These are phyloP conservation scores for Oropetium thomaeum DNA, from an alignment of 176 grass and related monocot species.

Conservation along the genomic window DNA sequence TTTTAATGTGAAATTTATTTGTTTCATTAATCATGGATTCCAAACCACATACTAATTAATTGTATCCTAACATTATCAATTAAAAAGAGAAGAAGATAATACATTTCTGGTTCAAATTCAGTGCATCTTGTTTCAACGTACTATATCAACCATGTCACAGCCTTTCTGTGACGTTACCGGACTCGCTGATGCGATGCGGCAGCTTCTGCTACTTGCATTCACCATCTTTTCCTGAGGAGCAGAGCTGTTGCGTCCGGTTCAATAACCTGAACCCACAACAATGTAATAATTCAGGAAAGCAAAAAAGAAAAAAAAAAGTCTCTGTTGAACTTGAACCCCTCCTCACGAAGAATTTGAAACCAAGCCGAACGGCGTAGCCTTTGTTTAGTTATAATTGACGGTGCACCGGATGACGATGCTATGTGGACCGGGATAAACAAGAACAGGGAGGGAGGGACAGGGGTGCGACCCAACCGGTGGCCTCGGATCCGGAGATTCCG, in stretches of 20 bases:
- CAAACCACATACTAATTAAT: too few species aligned
- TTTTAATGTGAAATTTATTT: too few species aligned
- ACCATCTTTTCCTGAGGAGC: constrained; percentile 26
- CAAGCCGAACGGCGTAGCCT: background rate
- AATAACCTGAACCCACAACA: background rate
- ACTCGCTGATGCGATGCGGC: constrained; percentile 18
- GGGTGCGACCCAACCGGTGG: constrained; percentile 43
- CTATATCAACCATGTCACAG: constrained; percentile 6
- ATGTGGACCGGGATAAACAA: constrained; percentile 32
- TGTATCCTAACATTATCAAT: background rate
- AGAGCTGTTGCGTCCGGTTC: constrained; percentile 8
- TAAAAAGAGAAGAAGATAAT: too few species aligned
- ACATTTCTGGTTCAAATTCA: background rate
- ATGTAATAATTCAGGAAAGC: constrained; percentile 14
- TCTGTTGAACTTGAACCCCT: background rate
- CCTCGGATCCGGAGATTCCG: constrained; percentile 86
- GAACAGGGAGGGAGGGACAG: constrained; percentile 26
- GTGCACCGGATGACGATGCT: background rate
- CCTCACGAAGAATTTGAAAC: constrained; percentile 28
- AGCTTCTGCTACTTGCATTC: background rate
- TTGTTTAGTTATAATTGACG: too few species aligned
- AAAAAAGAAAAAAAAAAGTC: constrained; percentile 26
- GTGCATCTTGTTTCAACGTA: background rate
- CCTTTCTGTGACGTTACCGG: constrained; percentile 26
- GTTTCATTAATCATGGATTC: too few species aligned